Evolutionary conservation across 805 yeast genomes (phyloP), one percentile per base, ranked within the genome.

Genomic region (Saccharomycopsis capsularis): DNA sequence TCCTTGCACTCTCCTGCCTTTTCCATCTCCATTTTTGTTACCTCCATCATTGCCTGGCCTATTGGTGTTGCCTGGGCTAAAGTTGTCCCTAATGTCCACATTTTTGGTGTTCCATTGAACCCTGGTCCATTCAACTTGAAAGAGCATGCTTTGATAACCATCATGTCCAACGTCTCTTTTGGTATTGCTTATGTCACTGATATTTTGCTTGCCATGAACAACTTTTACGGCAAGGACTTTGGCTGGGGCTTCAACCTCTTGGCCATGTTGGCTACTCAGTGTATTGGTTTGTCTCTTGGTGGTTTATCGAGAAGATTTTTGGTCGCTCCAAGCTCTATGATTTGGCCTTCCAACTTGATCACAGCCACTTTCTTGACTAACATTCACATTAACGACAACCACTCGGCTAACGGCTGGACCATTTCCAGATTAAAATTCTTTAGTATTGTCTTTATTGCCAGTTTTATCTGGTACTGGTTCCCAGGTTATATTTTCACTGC

Each of bases 331-430:
- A 72, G 81, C 3, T 67, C 78, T 18, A 76, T 81, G 63, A 71
- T 82, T 44, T 85, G 90, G 90, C 91, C 91, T 3, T 63, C 76
- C 1, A 74, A 74, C 57, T 68, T 84, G 60, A 84, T 81, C 44
- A 70, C 80, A 3, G 59, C 78, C 23, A 79, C 84, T 21, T 73
- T 81, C 55, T 69, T 76, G 66, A 68, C 76, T 59, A 71, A 74
- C 64, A 68, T 80, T 63, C 73, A 68, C 63, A 53, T 71, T 59
- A 65, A 73, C 54, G 69, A 64, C 30, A 74, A 75, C 60, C 77
- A 77, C 57, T 40, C 50, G n/a, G 78, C 82, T 25, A 66, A 78
- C 53, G 82, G 83, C 2, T 82, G 87, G 86, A 74, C 64, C 39
- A 71, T 79, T 37, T 69, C 80, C 4, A 67, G 82, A 40, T 68